Percentiles rank a stretch among this genome's conserved stretches.
Evolutionary conservation across 1,284 basidiomycete species (phyloP).

Genomic region (Marasmius oreades): DNA sequence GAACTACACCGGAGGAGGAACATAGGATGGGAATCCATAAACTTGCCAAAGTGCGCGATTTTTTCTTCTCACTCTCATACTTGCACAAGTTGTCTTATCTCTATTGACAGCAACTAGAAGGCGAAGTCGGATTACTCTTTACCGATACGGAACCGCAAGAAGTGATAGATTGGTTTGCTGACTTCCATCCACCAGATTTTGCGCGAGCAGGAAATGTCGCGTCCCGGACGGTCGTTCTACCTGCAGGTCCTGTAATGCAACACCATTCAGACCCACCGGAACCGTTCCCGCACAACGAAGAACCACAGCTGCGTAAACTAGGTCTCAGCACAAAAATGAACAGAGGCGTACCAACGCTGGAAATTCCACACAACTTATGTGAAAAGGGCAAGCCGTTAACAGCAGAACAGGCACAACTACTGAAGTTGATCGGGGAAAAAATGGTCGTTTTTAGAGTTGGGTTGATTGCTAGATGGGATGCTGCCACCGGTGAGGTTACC

Average conservation of each 20-base stretch:
- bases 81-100: constrained; percentile 9
- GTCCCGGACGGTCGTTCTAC: constrained; percentile 71
- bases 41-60: constrained; percentile 67
- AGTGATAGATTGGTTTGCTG: constrained; percentile 92
- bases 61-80: not conserved
- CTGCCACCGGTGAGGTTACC: constrained; percentile 63
- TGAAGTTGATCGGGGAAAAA: constrained; percentile 85
- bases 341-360: constrained; percentile 85
- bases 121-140: constrained; percentile 91
- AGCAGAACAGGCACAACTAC: constrained; percentile 81
- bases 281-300: constrained; percentile 94
- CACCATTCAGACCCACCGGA: constrained; percentile 72
- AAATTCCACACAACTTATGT: constrained; percentile 82
- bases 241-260: constrained; percentile 72
- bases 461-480: constrained; percentile 74
- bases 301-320: constrained; percentile 91
- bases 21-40: constrained; percentile 78
- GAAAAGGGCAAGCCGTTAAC: constrained; percentile 79
- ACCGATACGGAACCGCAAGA: constrained; percentile 87
- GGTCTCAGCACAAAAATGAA: constrained; percentile 86
- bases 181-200: constrained; percentile 89
- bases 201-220: constrained; percentile 87
- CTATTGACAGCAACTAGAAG: constrained; percentile 75
- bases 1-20: constrained; percentile 84
- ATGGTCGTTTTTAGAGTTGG: constrained; percentile 81